phyloP scores from a whole-genome alignment of 768 basidiomycete genomes.

The Lactarius sanguifluus region DNA sequence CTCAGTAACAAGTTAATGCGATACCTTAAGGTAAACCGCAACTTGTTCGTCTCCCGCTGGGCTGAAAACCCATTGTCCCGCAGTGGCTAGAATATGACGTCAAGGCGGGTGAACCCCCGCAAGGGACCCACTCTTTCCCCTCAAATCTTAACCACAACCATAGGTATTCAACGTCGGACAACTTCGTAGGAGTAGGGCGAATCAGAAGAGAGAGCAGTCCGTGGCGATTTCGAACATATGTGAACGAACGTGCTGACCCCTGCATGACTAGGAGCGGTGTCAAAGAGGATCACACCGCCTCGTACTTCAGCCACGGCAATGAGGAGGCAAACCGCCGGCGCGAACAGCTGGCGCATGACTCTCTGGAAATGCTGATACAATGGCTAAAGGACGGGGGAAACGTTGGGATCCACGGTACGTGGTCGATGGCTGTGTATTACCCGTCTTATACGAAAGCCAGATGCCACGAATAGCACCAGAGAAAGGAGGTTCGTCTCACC shows the following conservation, averaged over 20 bases:
- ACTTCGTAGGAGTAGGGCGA: conserved; percentile 82
- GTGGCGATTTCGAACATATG: conserved; percentile 26
- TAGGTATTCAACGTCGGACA: conserved; percentile 99
- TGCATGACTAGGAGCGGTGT: conserved; percentile 60
- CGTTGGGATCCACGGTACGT: conserved; percentile 92
- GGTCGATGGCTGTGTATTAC: not conserved
- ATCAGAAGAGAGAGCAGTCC: conserved; percentile 73
- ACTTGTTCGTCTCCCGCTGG: conserved; percentile 4
- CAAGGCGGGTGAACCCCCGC: conserved; percentile 50
- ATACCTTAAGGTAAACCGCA: conserved; percentile 72
- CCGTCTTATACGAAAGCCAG: conserved; percentile 42
- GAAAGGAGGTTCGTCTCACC: conserved; percentile 57
- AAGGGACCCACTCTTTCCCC: not conserved
- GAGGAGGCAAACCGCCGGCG: conserved; percentile 70
- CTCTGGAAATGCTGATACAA: conserved; percentile 89
- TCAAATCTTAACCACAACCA: not conserved
- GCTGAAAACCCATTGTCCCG: conserved; percentile 8
- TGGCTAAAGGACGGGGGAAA: conserved; percentile 97
- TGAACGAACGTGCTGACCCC: conserved; percentile 1
- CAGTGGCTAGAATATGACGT: conserved; percentile 99
- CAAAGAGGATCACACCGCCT: conserved; percentile 88
- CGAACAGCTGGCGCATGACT: conserved; percentile 85
- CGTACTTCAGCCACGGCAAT: conserved; percentile 88
- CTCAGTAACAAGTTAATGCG: conserved; percentile 97
- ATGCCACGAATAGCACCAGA: conserved; percentile 93